Evolutionary conservation across 352 stramenopile species (phyloP).

Genomic region (Phytophthora hybrid): DNA sequence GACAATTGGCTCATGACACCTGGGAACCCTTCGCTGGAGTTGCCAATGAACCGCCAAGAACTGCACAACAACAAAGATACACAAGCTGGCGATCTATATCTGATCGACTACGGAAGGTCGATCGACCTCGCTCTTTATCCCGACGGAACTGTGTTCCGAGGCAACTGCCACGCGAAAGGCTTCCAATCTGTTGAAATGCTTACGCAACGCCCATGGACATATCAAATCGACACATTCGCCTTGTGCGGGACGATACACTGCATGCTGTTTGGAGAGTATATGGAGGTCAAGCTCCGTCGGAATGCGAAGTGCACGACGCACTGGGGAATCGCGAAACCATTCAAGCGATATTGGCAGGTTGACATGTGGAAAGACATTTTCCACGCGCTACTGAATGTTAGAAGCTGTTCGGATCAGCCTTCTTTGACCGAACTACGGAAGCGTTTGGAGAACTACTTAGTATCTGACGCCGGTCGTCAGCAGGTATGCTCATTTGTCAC

Average conservation of each 20-base stretch:
- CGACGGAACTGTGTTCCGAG: conserved; percentile 60
- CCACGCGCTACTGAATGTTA: conserved; percentile 74
- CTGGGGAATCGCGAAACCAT: conserved; percentile 62
- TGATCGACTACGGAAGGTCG: conserved; percentile 89
- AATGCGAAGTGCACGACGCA: conserved; percentile 29
- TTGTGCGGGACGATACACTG: conserved; percentile 80
- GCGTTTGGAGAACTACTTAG: conserved; percentile 69
- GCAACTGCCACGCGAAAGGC: conserved; percentile 84
- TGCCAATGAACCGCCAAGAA: conserved; percentile 25
- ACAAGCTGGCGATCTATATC: conserved; percentile 58
- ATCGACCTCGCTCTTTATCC: conserved; percentile 80
- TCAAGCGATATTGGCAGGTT: conserved; percentile 87
- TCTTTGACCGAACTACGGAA: conserved; percentile 52
- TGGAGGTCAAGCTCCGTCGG: conserved; percentile 62
- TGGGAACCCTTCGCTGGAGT: conserved; percentile 26
- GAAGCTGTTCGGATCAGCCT: conserved; percentile 71
- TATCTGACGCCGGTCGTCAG: conserved; percentile 46
- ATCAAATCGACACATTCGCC: conserved; percentile 89
- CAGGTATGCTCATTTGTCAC: conserved; percentile 43
- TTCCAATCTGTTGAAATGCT: conserved; percentile 91
- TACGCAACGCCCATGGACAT: conserved; percentile 72
- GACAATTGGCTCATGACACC: conserved; percentile 86
- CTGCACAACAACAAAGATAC: conserved; percentile 19
- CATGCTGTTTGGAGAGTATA: conserved; percentile 89
- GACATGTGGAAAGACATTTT: conserved; percentile 82